Conservation (phyloP, 345 rosid species). For the Carallia brachiata region DNA sequence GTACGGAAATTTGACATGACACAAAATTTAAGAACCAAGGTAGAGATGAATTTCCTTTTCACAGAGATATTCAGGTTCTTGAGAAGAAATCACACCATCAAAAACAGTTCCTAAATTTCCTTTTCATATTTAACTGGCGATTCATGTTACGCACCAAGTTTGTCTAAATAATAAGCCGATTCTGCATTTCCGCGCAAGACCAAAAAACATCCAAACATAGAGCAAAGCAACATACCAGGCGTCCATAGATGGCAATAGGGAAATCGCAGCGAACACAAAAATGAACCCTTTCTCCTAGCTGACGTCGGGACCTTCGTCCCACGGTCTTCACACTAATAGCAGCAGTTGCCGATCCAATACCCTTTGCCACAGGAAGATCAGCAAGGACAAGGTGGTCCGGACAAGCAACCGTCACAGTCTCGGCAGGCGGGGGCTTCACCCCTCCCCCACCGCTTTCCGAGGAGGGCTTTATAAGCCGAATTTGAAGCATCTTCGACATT, state of each 20-base stretch:
- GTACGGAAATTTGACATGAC: too few relatives aligned
- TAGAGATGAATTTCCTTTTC: too few relatives aligned
- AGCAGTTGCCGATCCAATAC: constrained; percentile 74
- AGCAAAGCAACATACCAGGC: constrained; percentile 49
- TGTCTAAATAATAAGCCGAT: too few relatives aligned
- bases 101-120: too few relatives aligned
- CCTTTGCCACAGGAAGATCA: constrained; percentile 97
- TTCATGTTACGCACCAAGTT: too few relatives aligned
- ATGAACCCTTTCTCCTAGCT: constrained; percentile 92
- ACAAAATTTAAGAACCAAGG: too few relatives aligned
- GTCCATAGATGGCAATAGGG: constrained; percentile 93
- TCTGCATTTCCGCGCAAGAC: neutral
- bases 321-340: constrained; percentile 58
- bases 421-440: constrained; percentile 53
- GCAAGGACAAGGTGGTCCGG: constrained; percentile 96
- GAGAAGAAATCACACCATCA: too few relatives aligned
- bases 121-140: too few relatives aligned
- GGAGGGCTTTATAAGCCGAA: constrained; percentile 66
- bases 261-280: constrained; percentile 96
- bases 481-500: constrained; percentile 62
- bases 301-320: constrained; percentile 90
- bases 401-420: constrained; percentile 88
- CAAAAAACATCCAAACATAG: neutral
- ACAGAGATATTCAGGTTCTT: too few relatives aligned
- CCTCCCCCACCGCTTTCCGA: constrained; percentile 39